Evolutionary conservation across 2,329 filamentous ascomycete species (phyloP).

Genomic region (Aspergillus fructus): DNA sequence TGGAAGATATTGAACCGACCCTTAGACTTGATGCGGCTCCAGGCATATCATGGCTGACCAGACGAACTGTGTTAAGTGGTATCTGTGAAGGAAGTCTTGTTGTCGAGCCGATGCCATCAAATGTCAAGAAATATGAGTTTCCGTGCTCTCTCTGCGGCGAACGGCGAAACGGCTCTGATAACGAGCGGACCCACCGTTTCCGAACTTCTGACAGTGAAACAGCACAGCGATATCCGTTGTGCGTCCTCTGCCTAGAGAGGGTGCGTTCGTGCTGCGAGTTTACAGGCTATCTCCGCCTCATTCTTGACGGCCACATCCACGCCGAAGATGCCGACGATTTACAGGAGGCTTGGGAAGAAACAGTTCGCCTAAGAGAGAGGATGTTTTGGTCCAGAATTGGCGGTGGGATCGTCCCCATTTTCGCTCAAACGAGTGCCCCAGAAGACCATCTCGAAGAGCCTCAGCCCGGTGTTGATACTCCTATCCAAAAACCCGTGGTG

Average conservation of each 20-base stretch:
- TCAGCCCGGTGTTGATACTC: slow-evolving; percentile 4
- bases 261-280: slow-evolving; percentile 90
- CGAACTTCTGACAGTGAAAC: slow-evolving; percentile 82
- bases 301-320: slow-evolving; percentile 90
- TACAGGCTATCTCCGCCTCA: slow-evolving; percentile 82
- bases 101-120: slow-evolving; percentile 78
- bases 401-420: slow-evolving; percentile 78
- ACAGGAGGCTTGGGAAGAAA: slow-evolving; percentile 91
- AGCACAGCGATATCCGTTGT: slow-evolving; percentile 85
- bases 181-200: slow-evolving; percentile 83
- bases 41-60: slow-evolving; percentile 88
- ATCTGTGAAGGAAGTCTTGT: slow-evolving; percentile 83
- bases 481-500: slow-evolving; percentile 1
- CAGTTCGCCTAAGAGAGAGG: slow-evolving; percentile 80
- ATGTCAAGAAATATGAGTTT: slow-evolving; percentile 51
- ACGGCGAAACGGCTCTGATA: slow-evolving; percentile 65
- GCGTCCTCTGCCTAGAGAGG: slow-evolving; percentile 79
- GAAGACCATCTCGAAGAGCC: slow-evolving; percentile 8
- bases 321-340: slow-evolving; percentile 80
- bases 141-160: slow-evolving; percentile 91
- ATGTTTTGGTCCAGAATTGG: slow-evolving; percentile 98
- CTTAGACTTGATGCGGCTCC: slow-evolving; percentile 85
- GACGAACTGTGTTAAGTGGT: slow-evolving; percentile 77
- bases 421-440: slow-evolving; percentile 27
- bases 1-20: slow-evolving; percentile 93